Base-by-base conservation (phyloP, 2,329 filamentous ascomycete species). In the Hypoxylon sp. region DNA sequence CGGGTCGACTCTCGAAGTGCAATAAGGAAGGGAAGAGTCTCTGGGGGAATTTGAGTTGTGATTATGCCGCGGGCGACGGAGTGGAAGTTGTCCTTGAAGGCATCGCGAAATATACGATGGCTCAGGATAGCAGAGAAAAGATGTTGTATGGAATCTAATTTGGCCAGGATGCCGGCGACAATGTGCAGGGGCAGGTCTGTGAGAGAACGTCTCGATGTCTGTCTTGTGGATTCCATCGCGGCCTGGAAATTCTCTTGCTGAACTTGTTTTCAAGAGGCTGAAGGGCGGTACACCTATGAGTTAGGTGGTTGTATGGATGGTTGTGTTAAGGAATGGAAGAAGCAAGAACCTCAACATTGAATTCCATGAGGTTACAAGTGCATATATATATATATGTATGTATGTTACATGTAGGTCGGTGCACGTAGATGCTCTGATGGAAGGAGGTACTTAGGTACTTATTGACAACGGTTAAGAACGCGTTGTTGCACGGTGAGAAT, bases 81-180 rank as follows among this genome's bases (percentile, higher is more conserved):
- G 44, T 29, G 55, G 31, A 29, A 9, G 6, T 50, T 48, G 6
- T 48, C 42, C 5, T 48, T 26, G 29, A 58, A n/a, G 17, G 42
- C 29, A 14, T 50, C 31, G 8, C 6, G 31, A n/a, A 58, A 58
- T 31, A 50, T 39, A 2, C 31, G 31, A 33, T 58, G 55, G 17
- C 55, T 58, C 19, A 5, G 11, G 26, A 58, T 24, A 17, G 24
- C 29, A 6, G 55, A 31, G 5, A 5, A 11, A 3, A 58, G 55
- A 6, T 58, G 17, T 24, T 14, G 42, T 8, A 58, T 29, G 19
- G 44, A 39, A 17, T 48, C 55, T 10, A 50, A 17, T 26, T 39
- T 5, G 17, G 1, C 29, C 5, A 58, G 44, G 11, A 48, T 24
- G 0, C 4, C 8, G 5, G 42, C n/a, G 29, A 57, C 26, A n/a